phyloP scores from a whole-genome alignment of 768 basidiomycete genomes.

The Phylloporus rhodoxanthus region DNA sequence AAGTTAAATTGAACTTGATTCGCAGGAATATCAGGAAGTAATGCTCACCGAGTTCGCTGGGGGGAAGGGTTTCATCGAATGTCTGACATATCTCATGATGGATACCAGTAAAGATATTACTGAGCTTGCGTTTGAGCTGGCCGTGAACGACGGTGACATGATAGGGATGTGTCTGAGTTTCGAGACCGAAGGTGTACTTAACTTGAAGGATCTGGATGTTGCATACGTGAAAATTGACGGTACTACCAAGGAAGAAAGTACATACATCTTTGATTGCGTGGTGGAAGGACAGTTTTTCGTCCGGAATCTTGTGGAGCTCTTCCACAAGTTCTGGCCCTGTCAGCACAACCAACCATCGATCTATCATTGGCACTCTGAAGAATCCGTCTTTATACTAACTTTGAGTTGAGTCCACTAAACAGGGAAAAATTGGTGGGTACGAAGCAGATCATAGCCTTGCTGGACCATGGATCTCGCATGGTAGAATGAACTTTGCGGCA shows the following conservation, averaged over 20 bases:
- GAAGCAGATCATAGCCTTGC: conserved; percentile 34
- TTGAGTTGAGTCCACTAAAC: conserved; percentile 12
- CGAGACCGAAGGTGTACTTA: conserved; percentile 34
- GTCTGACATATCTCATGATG: conserved; percentile 30
- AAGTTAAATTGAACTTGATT: conserved; percentile 5
- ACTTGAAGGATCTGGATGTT: conserved; percentile 33
- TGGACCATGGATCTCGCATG: conserved; percentile 32
- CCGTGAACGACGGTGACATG: conserved; percentile 31
- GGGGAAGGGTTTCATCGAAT: conserved; percentile 28
- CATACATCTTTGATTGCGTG: conserved; percentile 38
- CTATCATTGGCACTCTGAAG: conserved; percentile 41
- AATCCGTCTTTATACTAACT: conserved; percentile 28
- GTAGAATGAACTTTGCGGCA: conserved; percentile 25
- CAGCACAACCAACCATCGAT: conserved; percentile 43
- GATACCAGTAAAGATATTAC: conserved; percentile 28
- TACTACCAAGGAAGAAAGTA: conserved; percentile 1
- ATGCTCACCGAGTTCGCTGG: conserved; percentile 15
- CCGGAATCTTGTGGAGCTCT: conserved; percentile 45
- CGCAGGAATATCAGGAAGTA: conserved; percentile 2
- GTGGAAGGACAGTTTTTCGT: conserved; percentile 40
- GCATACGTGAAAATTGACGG: conserved; percentile 12
- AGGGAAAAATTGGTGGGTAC: conserved; percentile 2
- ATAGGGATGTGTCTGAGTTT: conserved; percentile 31
- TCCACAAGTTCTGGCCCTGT: conserved; percentile 40
- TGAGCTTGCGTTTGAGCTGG: conserved; percentile 33